These are phyloP conservation scores for Epichloe bromicola DNA, from an alignment of 2,329 filamentous ascomycete genomes.

Conservation along the genomic window DNA sequence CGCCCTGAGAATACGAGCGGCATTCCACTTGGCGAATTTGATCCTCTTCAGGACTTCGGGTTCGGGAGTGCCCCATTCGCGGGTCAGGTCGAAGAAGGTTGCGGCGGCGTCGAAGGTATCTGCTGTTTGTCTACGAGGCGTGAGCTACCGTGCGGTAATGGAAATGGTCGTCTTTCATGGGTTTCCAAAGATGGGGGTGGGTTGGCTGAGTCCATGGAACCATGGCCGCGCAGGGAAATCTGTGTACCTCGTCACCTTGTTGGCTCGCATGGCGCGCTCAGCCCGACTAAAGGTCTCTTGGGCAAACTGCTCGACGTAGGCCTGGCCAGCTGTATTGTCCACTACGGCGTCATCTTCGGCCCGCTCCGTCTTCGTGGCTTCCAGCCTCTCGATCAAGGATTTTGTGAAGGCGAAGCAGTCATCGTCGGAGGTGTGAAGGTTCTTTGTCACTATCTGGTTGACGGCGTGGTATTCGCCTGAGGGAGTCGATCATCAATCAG, in stretches of 20 bases:
- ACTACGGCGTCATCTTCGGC: conserved; percentile 68
- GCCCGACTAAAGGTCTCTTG: conserved; percentile 77
- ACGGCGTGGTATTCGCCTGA: conserved; percentile 83
- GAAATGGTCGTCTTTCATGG: no score
- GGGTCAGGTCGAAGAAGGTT: conserved; percentile 79
- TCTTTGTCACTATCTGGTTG: conserved; percentile 74
- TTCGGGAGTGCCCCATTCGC: conserved; percentile 72
- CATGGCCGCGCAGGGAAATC: no score
- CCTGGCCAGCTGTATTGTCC: conserved; percentile 76
- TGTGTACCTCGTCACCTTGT: conserved; percentile 64
- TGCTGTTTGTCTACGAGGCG: conserved; percentile 58
- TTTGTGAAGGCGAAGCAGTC: conserved; percentile 74
- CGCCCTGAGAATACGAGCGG: conserved; percentile 77
- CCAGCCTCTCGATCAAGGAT: conserved; percentile 79
- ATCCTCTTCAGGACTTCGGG: conserved; percentile 71
- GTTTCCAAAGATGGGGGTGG: no score
- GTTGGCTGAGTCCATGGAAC: no score
- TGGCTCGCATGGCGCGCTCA: conserved; percentile 66
- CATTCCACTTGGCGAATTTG: conserved; percentile 95
- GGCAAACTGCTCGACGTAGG: conserved; percentile 89
- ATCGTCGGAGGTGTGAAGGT: conserved; percentile 64
- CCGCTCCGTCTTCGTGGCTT: conserved; percentile 47
- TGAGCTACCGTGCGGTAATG: neutral
- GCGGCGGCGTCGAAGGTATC: conserved; percentile 88
- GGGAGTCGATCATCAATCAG: conserved; percentile 4